These are phyloP conservation scores for Stachybotrys chartarum DNA, from an alignment of 2,329 filamentous ascomycete genomes.

Conservation along the genomic window DNA sequence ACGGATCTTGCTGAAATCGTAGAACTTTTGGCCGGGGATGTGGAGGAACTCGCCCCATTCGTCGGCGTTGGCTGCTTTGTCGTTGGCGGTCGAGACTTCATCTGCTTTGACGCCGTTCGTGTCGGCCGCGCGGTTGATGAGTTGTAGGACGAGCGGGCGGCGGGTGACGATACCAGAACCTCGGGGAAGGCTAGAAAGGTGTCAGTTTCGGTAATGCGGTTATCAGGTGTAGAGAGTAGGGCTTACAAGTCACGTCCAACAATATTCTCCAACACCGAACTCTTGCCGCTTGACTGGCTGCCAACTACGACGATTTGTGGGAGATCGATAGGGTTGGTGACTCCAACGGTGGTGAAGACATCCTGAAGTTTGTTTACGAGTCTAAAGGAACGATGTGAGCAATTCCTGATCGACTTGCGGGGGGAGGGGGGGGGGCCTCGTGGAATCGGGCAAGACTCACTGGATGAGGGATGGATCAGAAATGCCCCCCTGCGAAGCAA, in stretches of 20 bases:
- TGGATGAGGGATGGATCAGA: slow-evolving; percentile 61
- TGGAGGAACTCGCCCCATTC: slow-evolving; percentile 99
- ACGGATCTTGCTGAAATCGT: slow-evolving; percentile 96
- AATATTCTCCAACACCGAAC: slow-evolving; percentile 97
- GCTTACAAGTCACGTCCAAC: slow-evolving; percentile 97
- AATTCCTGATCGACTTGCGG: slow-evolving; percentile 3
- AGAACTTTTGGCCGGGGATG: slow-evolving; percentile 94
- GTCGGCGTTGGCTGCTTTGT: slow-evolving; percentile 84
- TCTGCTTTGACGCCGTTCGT: slow-evolving; percentile 66
- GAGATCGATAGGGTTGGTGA: slow-evolving; percentile 98
- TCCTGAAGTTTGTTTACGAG: slow-evolving; percentile 99
- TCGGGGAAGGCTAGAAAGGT: slow-evolving; percentile 68
- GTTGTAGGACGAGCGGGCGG: slow-evolving; percentile 90
- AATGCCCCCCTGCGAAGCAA: slow-evolving; percentile 49
- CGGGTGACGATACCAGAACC: slow-evolving; percentile 96
- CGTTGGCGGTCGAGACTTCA: slow-evolving; percentile 58
- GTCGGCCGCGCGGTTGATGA: slow-evolving; percentile 82
- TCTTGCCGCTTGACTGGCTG: slow-evolving; percentile 98
- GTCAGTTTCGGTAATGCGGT: background rate
- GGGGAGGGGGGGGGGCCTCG: slow-evolving; percentile 5
- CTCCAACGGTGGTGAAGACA: slow-evolving; percentile 97
- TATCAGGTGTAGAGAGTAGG: slow-evolving; percentile 4
- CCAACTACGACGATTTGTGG: slow-evolving; percentile 98
- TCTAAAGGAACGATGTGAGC: slow-evolving; percentile 27
- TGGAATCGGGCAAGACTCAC: slow-evolving; percentile 25